These are phyloP conservation scores for Fusarium dlaminii DNA, from an alignment of 2,329 filamentous ascomycete genomes.

Conservation along the genomic window DNA sequence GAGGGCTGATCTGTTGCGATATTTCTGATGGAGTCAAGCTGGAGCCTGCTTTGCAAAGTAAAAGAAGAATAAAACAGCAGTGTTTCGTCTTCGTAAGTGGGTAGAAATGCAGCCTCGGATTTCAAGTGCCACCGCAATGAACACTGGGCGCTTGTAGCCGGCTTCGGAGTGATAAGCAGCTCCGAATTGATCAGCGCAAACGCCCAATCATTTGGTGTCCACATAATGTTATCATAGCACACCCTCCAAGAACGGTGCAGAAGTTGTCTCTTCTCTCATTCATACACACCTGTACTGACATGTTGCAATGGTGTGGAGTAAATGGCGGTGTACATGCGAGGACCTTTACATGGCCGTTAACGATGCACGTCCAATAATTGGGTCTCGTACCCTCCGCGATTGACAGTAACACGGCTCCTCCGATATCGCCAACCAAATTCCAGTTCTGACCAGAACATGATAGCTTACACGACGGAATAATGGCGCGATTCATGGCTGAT, in stretches of 20 bases:
- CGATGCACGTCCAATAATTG: background rate
- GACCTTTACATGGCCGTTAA: background rate
- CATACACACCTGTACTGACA: background rate
- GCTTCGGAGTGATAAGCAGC: background rate
- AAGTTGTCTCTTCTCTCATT: background rate
- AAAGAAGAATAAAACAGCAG: background rate
- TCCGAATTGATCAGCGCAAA: background rate
- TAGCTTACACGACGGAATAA: background rate
- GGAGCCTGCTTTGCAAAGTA: too few species aligned
- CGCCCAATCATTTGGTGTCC: background rate
- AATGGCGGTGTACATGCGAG: background rate
- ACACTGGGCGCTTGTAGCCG: background rate
- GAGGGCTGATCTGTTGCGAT: background rate
- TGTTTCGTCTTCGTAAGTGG: background rate
- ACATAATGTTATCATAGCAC: background rate
- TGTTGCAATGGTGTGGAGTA: background rate
- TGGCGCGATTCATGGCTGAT: background rate
- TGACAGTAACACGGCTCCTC: background rate
- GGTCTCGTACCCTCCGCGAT: background rate
- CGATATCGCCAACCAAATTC: background rate
- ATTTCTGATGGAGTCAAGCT: background rate
- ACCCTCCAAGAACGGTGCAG: background rate
- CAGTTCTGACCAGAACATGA: accelerated
- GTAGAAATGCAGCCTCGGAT: background rate
- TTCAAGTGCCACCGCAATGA: too few species aligned